Conservation (phyloP, 2,329 filamentous ascomycete species). For the Penicillium sp. region DNA sequence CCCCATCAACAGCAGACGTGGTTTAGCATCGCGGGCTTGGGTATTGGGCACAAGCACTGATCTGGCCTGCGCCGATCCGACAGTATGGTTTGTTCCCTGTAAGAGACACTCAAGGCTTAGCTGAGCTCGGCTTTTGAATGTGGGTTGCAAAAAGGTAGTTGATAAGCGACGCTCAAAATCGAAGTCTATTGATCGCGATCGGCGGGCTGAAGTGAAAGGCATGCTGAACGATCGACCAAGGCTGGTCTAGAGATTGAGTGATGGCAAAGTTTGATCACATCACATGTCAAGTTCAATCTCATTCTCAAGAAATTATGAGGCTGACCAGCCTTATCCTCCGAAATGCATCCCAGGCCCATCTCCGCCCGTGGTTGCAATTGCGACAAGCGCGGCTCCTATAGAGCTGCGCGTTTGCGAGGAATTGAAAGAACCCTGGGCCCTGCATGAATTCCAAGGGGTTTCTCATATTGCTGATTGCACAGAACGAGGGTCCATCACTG, state of each 20-base stretch:
- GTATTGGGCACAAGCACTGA: conserved; percentile 26
- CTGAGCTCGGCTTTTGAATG: conserved; percentile 27
- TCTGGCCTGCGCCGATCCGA: conserved; percentile 24
- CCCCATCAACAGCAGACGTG: conserved; percentile 86
- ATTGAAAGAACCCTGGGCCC: conserved; percentile 1
- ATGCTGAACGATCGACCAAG: conserved; percentile 5
- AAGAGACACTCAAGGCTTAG: conserved; percentile 33
- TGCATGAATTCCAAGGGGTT: conserved; percentile 1
- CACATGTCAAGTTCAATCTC: conserved; percentile 6
- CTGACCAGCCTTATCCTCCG: conserved; percentile 2
- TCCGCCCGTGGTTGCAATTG: neutral
- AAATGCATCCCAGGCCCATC: neutral
- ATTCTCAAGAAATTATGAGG: neutral
- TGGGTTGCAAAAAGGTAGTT: conserved; percentile 1
- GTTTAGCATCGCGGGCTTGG: conserved; percentile 60
- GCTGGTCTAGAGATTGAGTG: neutral
- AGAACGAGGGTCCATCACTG: too few species aligned
- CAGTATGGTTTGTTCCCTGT: conserved; percentile 30
- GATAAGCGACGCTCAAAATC: conserved; percentile 1
- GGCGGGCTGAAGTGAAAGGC: conserved; percentile 16
- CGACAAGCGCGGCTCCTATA: neutral
- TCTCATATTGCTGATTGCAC: conserved; percentile 6
- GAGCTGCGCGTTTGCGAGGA: neutral
- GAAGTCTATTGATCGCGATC: conserved; percentile 9
- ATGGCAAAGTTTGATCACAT: conserved; percentile 3